Conservation (phyloP, 768 basidiomycete genomes). For the Boletus bicolor region DNA sequence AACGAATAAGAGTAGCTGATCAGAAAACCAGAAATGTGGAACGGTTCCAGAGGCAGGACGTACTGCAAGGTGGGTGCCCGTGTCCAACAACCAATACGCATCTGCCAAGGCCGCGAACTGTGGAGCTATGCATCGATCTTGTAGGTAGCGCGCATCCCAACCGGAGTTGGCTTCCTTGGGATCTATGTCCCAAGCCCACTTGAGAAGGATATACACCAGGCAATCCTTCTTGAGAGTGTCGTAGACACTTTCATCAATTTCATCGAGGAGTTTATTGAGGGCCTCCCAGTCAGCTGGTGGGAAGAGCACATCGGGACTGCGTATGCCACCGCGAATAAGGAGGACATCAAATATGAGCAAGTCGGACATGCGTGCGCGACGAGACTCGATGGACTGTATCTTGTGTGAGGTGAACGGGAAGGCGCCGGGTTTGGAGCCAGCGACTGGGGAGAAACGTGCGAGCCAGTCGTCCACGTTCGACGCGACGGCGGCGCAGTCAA, state of each 20-base stretch:
- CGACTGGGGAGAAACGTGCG: constrained; percentile 45
- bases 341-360: constrained; percentile 73
- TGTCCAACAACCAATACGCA: constrained; percentile 83
- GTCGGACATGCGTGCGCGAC: constrained; percentile 60
- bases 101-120: constrained; percentile 75
- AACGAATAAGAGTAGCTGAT: not conserved
- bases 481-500: not conserved
- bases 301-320: constrained; percentile 57
- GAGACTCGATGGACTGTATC: constrained; percentile 56
- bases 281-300: constrained; percentile 58
- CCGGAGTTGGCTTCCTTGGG: constrained; percentile 39
- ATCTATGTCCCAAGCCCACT: constrained; percentile 75
- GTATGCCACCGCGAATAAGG: constrained; percentile 60
- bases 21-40: not conserved
- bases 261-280: constrained; percentile 56
- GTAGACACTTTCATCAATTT: constrained; percentile 59
- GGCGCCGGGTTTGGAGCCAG: constrained; percentile 25
- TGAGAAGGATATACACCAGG: constrained; percentile 75
- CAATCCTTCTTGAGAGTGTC: constrained; percentile 80
- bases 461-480: constrained; percentile 27
- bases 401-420: constrained; percentile 61
- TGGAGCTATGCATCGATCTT: constrained; percentile 63
- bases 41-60: constrained; percentile 26
- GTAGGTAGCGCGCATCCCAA: constrained; percentile 40
- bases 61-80: constrained; percentile 62